Evolutionary conservation across 768 basidiomycete genomes (phyloP).

Genomic region (Amanita subjunquillea): DNA sequence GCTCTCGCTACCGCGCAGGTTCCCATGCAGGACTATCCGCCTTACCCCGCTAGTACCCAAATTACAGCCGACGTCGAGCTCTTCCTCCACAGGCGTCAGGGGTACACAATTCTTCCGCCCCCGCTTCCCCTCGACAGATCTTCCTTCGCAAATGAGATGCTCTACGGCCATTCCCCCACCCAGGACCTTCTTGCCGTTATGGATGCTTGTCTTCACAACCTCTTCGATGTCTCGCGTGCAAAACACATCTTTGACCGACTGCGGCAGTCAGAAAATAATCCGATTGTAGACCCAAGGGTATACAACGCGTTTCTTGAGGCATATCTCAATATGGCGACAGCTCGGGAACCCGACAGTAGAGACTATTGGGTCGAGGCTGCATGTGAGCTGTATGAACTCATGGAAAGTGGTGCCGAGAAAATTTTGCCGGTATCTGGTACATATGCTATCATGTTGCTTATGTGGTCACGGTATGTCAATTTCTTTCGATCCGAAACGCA

Average conservation of each 20-base stretch:
- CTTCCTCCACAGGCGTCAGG: conserved; percentile 37
- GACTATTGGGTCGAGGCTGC: conserved; percentile 53
- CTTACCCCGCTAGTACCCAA: conserved; percentile 12
- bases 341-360: conserved; percentile 31
- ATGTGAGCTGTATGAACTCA: conserved; percentile 46
- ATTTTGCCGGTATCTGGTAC: conserved; percentile 44
- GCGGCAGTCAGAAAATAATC: conserved; percentile 23
- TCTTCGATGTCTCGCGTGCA: conserved; percentile 71
- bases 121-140: conserved; percentile 45
- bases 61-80: conserved; percentile 28
- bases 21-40: conserved; percentile 27
- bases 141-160: conserved; percentile 32
- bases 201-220: conserved; percentile 70
- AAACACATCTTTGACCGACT: conserved; percentile 61
- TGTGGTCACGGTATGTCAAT: conserved; percentile 36
- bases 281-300: conserved; percentile 31
- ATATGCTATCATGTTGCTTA: conserved; percentile 60
- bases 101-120: conserved; percentile 54
- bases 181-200: conserved; percentile 71
- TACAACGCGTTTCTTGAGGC: conserved; percentile 64
- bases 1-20: conserved; percentile 34
- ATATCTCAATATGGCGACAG: conserved; percentile 47
- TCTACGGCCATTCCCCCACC: conserved; percentile 55
- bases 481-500: not conserved
- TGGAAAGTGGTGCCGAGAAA: conserved; percentile 40